A percentile compares a stretch with the other conserved stretches of the same genome.
These are phyloP conservation scores for Jacaranda mimosifolia DNA, from an alignment of 257 asterid genomes.

Conservation along the genomic window DNA sequence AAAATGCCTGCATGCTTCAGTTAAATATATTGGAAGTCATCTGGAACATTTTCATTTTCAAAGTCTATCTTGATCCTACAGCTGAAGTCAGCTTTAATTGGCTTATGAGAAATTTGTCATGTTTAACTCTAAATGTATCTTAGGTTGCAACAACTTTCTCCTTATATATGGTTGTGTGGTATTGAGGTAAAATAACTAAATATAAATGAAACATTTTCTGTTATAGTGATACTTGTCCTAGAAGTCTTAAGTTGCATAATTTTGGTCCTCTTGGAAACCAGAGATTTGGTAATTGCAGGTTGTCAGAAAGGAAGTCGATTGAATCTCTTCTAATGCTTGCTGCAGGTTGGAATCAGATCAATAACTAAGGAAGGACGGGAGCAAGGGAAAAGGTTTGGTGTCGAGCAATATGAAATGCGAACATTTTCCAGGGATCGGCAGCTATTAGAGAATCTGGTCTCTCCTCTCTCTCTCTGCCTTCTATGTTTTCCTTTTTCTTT, in stretches of 20 bases:
- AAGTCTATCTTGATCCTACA: too few relatives aligned
- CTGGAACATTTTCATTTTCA: too few relatives aligned
- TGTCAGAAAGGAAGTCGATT: neutral
- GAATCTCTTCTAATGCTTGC: conserved; percentile 32
- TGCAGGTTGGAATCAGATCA: conserved; percentile 97
- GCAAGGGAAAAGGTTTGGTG: conserved; percentile 96
- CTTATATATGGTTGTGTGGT: too few relatives aligned
- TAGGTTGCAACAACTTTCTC: too few relatives aligned
- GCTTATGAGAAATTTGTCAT: neutral
- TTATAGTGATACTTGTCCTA: neutral
- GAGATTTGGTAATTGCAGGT: neutral
- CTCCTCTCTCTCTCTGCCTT: conserved; percentile 35
- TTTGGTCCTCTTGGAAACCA: neutral
- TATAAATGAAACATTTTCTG: neutral
- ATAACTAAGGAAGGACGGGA: conserved; percentile 94
- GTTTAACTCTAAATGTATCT: conserved; percentile 3
- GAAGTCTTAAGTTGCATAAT: conserved; percentile 14
- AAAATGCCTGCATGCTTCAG: too few relatives aligned
- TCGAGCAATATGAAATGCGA: conserved; percentile 97
- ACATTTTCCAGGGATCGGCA: conserved; percentile 85
- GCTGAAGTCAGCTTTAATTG: neutral
- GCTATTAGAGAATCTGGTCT: conserved; percentile 82
- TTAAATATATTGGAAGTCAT: too few relatives aligned
- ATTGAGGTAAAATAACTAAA: conserved; percentile 5
- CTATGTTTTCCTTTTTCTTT: neutral